These are phyloP conservation scores for Nannochloropsis oceanica DNA, from an alignment of 108 stramenopile genomes.

Conservation along the genomic window DNA sequence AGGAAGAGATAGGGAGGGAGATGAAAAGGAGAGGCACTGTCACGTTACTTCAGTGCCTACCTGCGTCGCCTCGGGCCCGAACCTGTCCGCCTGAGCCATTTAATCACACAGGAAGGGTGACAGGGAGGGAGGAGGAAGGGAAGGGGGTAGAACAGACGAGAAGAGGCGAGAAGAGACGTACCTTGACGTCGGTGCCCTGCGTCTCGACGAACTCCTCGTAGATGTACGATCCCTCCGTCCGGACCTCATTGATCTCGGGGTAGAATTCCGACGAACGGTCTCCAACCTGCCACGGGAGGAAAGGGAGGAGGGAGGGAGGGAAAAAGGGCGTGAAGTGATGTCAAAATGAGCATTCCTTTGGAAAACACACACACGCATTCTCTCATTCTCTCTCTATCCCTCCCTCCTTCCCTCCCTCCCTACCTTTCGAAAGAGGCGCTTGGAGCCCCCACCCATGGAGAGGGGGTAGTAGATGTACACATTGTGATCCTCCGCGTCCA, in stretches of 20 bases:
- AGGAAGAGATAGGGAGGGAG: too few species aligned
- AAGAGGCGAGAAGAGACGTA: too few species aligned
- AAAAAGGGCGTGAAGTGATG: background rate
- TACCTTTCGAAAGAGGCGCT: slow-evolving; percentile 87
- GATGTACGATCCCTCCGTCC: slow-evolving; percentile 70
- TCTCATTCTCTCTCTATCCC: too few species aligned
- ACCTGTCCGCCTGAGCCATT: too few species aligned
- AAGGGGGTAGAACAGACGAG: too few species aligned
- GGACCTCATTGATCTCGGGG: slow-evolving; percentile 71
- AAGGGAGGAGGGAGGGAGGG: background rate
- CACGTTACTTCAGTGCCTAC: too few species aligned
- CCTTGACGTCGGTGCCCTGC: slow-evolving; percentile 96
- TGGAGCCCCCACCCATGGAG: slow-evolving; percentile 88
- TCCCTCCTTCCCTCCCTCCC: slow-evolving; percentile 49
- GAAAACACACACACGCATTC: too few species aligned
- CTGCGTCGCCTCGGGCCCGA: too few species aligned
- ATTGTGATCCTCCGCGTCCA: slow-evolving; percentile 97
- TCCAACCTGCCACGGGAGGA: slow-evolving; percentile 5
- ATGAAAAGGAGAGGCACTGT: too few species aligned
- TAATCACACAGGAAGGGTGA: too few species aligned
- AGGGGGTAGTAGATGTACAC: slow-evolving; percentile 91
- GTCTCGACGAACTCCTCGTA: slow-evolving; percentile 96
- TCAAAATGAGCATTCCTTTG: too few species aligned
- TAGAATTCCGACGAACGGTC: slow-evolving; percentile 67
- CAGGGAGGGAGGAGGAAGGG: too few species aligned